phyloP scores from a whole-genome alignment of 139 green algal species.

The Trebouxia sp. region DNA sequence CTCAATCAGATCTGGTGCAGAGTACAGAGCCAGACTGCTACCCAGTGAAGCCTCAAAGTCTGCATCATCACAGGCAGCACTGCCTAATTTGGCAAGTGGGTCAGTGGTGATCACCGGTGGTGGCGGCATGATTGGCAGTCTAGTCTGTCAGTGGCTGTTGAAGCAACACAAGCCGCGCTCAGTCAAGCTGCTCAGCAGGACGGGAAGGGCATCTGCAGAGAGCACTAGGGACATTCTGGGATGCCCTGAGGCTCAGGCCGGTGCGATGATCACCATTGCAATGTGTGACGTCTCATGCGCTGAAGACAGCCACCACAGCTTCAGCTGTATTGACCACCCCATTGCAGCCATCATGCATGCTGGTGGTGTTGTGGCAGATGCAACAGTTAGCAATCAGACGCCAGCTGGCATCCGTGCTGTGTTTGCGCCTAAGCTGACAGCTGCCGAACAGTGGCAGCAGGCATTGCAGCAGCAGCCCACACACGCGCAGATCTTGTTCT shows the following conservation, averaged over 20 bases:
- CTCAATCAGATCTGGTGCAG: not conserved
- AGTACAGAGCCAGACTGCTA: not conserved
- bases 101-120: constrained; percentile 22
- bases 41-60: not conserved
- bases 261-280: constrained; percentile 17
- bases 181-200: constrained; percentile 25
- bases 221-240: not conserved
- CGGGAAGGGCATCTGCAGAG: constrained; percentile 3
- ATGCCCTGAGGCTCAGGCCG: not conserved
- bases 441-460: not conserved
- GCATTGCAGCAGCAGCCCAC: constrained; percentile 30
- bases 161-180: not conserved
- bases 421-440: constrained; percentile 57
- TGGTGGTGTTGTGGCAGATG: constrained; percentile 15
- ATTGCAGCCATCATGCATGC: constrained; percentile 10
- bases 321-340: constrained; percentile 18
- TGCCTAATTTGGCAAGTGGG: constrained; percentile 6
- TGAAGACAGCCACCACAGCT: constrained; percentile 18
- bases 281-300: not conserved
- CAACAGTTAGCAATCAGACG: not conserved
- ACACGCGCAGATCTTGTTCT: constrained; percentile 72
- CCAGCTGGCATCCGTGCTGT: constrained; percentile 40
- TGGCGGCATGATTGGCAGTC: not conserved
- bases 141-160: constrained; percentile 6
- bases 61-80: not conserved